Evolutionary conservation across 257 asterid genomes (phyloP), one percentile per base, ranked within the genome.

Genomic region (Nicotiana noctiflora): DNA sequence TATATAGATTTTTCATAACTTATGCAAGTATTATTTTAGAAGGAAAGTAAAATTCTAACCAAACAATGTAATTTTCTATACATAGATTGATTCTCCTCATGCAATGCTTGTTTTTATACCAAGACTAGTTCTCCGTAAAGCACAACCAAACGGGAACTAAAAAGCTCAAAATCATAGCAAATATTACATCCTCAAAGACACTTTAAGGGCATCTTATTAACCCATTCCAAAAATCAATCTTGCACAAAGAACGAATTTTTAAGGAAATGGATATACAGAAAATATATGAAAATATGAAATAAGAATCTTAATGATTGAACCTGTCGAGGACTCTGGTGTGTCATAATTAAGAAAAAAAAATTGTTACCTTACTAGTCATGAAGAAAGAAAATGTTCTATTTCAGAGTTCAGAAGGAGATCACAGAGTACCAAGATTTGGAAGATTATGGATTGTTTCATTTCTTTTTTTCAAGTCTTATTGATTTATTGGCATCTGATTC

Each of bases 401-500:
- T 21, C 57, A 6, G 57, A 21, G 44, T 10, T 46, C 4, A 19
- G 9, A 49, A 49, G 79, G 61, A 49, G n/a, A 74, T 49, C 25
- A 46, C 14, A 40, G 40, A 74, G 3, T 46, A 46, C 44, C 15
- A 49, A 21, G 61, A 74, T 46, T 23, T 49, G 60, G 40, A 14
- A 74, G 25, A 74, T 49, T 8, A 49, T 74, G 61, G 44, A 49
- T 74, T 13, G 8, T 49, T 40, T 74, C 61, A 74, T 46, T 46
- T 74, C 18, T 23, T 2, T 46, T 4, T 32, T 32, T 32, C 46
- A 10, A 12, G 23, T 72, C 78, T 49, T 72, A 49, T 49, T 49
- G 61, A 72, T 13, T 46, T 37, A 21, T 49, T 55, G 13, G 78
- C 13, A 74, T 74, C 78, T 74, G 61, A 74, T 74, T 74, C 78